Evolutionary conservation across 177 flowering plant species (phyloP), one percentile per base, ranked within the genome.

Genomic region (Vitis hybrid): DNA sequence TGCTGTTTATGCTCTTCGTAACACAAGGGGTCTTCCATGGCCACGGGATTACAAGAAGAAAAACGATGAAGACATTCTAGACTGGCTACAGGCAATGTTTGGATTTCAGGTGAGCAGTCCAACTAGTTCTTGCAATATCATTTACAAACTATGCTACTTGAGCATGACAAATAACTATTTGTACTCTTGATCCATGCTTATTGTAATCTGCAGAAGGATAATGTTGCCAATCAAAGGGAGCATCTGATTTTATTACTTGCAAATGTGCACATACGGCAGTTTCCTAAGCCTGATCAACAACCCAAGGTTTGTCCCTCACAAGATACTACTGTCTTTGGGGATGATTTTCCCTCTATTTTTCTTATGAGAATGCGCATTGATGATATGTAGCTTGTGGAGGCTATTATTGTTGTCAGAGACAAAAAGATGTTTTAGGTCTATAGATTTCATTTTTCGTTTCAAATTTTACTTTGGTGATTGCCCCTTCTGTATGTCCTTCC

Each of bases 11-110:
- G 99, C 99, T 30, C 97, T 96, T 63, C 93, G 99, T 11, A 94
- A 92, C 73, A 94, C 91, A 3, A 86, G 99, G 79, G 99, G 99
- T 65, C 91, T 96, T 58, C 99, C 98, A 17, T 96, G 97, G 98
- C 97, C 97, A 3, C 85, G 79, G 65, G 97, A 83, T 60, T 76
- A 87, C 84, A 88, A 86, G 74, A 91, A 88, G 83, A 93, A 88
- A 75, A 79, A 78, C 27, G 90, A 90, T 74, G 99, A 90, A 75
- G 99, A 96, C 74, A 76, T 96, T 67, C 85, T 96, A 62, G 99
- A 96, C 76, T 96, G 99, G 99, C 97, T 96, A 67, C 97, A 92
- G 65, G 82, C 90, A 60, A 96, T 92, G 97, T 96, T 96, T 86
- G 99, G 99, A 51, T 96, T 96, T 84, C 99, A 96, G 97, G 99